These are phyloP conservation scores for Debaryomyces coudertii DNA, from an alignment of 1,139 yeast genomes.

Conservation along the genomic window DNA sequence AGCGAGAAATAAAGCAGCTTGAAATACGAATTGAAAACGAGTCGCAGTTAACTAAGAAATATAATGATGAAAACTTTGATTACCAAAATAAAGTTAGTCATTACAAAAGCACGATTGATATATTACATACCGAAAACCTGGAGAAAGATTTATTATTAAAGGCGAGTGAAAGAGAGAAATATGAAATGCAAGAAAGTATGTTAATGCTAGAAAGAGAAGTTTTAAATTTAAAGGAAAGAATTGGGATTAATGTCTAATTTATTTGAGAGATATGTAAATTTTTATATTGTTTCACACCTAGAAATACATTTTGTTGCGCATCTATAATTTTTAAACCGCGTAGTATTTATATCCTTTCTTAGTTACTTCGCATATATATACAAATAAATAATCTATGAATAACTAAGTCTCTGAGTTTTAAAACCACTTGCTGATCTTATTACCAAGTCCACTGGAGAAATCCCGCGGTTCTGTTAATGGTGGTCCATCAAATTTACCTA, in stretches of 20 bases:
- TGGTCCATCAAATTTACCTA: conserved; percentile 51
- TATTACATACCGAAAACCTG: conserved; percentile 41
- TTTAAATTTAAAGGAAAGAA: conserved; percentile 56
- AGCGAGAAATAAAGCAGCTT: conserved; percentile 39
- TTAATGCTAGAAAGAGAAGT: conserved; percentile 66
- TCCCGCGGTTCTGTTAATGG: conserved; percentile 35
- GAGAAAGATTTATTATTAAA: conserved; percentile 45
- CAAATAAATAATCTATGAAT: conserved; percentile 8
- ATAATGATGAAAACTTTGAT: conserved; percentile 52
- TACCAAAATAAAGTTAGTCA: conserved; percentile 47
- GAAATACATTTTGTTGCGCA: background rate
- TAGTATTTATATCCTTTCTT: background rate
- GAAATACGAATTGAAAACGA: conserved; percentile 43
- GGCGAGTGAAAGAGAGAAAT: conserved; percentile 37
- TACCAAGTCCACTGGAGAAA: conserved; percentile 19
- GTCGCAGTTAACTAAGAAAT: conserved; percentile 41
- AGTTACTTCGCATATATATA: conserved; percentile 6
- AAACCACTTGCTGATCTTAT: conserved; percentile 26
- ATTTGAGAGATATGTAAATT: background rate
- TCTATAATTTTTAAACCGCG: background rate
- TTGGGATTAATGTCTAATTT: conserved; percentile 20
- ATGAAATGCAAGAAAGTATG: conserved; percentile 57
- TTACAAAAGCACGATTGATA: conserved; percentile 37
- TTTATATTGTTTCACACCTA: background rate
- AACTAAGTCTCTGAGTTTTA: conserved; percentile 12